Percentiles rank a stretch among this genome's conserved stretches.
Conservation (phyloP, 768 basidiomycete species). For the Suillus bovinus region DNA sequence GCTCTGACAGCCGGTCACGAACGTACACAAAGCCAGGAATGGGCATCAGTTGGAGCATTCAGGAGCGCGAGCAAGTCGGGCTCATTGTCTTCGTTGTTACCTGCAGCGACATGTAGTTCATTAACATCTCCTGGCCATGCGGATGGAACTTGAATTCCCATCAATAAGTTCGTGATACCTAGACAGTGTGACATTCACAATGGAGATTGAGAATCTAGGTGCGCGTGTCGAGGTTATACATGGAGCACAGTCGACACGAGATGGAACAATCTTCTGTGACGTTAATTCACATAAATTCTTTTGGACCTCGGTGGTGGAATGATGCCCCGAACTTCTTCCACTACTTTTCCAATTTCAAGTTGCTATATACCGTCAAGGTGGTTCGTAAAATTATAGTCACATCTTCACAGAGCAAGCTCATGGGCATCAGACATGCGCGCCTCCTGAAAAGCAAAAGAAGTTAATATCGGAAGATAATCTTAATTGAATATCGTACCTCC, state of each 20-base stretch:
- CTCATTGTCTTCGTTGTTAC: slow-evolving; percentile 4
- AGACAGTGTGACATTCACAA: slow-evolving; percentile 52
- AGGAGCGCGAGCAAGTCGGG: slow-evolving; percentile 34
- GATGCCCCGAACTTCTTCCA: slow-evolving; percentile 39
- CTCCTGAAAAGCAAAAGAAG: background rate
- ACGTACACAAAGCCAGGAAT: slow-evolving; percentile 41
- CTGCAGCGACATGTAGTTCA: background rate
- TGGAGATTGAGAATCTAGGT: slow-evolving; percentile 56
- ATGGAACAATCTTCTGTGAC: slow-evolving; percentile 32
- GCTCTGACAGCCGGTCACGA: slow-evolving; percentile 25
- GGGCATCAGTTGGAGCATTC: slow-evolving; percentile 44
- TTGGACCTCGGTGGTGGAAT: background rate
- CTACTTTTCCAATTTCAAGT: slow-evolving; percentile 53
- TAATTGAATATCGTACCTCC: background rate
- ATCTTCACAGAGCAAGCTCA: slow-evolving; percentile 26
- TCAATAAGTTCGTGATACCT: slow-evolving; percentile 19
- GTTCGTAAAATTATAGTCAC: slow-evolving; percentile 49
- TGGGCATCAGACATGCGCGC: background rate
- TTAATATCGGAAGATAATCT: background rate
- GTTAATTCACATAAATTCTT: slow-evolving; percentile 20
- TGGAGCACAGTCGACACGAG: slow-evolving; percentile 45
- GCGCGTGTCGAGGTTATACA: slow-evolving; percentile 64
- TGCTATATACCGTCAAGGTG: slow-evolving; percentile 55
- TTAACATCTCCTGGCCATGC: background rate
- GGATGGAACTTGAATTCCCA: background rate